phyloP scores from a whole-genome alignment of 306 rosid species.

The Lathyrus tuberosus region DNA sequence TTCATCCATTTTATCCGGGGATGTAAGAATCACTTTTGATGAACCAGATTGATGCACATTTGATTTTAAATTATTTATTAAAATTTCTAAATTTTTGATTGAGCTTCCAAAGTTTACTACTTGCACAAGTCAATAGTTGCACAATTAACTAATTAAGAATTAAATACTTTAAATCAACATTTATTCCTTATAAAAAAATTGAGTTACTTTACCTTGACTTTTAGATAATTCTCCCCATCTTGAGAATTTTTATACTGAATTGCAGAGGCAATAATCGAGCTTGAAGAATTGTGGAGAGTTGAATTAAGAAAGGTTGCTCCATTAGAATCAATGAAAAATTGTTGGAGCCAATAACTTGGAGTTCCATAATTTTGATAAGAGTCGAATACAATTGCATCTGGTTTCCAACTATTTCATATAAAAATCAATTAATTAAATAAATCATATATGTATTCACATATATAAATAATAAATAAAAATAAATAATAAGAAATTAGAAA shows the following conservation, averaged over 20 bases:
- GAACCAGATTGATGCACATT: conserved; percentile 40
- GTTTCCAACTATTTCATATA: conserved; percentile 54
- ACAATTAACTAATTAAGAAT: neutral
- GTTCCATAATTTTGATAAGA: conserved; percentile 65
- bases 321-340: conserved; percentile 56
- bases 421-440: neutral
- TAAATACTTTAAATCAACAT: no score
- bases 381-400: conserved; percentile 76
- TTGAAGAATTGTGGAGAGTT: conserved; percentile 43
- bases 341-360: conserved; percentile 82
- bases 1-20: conserved; percentile 58
- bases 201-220: conserved; percentile 58
- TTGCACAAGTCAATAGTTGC: conserved; percentile 40
- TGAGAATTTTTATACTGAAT: conserved; percentile 48
- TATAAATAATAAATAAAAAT: neutral
- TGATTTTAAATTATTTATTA: conserved; percentile 42
- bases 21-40: conserved; percentile 51
- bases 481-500: neutral
- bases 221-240: conserved; percentile 46
- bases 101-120: conserved; percentile 64
- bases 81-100: conserved; percentile 45
- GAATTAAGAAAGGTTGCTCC: conserved; percentile 69
- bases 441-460: neutral
- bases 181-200: no score
- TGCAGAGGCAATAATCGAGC: conserved; percentile 57